A percentile compares a stretch with the other conserved stretches of the same genome.
Conservation (phyloP, 129 eudicot species). For the Lonicera japonica region DNA sequence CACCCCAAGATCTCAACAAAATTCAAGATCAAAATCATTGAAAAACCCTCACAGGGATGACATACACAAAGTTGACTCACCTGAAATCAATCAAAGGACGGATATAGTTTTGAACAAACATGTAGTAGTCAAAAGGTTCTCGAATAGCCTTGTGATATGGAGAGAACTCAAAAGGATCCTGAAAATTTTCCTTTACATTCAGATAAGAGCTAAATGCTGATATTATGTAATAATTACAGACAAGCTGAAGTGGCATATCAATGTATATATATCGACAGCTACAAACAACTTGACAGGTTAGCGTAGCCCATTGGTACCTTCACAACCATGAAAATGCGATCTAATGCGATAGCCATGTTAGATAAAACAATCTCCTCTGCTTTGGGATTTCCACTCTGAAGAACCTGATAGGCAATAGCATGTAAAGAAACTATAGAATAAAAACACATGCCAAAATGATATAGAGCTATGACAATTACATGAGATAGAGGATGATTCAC, state of each 20-base stretch:
- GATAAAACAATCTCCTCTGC: constrained; percentile 72
- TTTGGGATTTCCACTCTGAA: constrained; percentile 61
- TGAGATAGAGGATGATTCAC: background rate
- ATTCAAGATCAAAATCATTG: background rate
- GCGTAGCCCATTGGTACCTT: constrained; percentile 35
- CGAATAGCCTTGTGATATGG: constrained; percentile 85
- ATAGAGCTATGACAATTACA: background rate
- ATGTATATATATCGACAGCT: background rate
- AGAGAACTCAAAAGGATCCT: constrained; percentile 89
- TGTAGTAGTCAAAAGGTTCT: constrained; percentile 84
- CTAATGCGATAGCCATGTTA: constrained; percentile 80
- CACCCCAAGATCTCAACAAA: background rate
- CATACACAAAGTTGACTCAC: constrained; percentile 31
- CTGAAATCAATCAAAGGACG: constrained; percentile 83
- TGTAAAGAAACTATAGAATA: background rate
- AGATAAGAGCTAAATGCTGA: constrained; percentile 5
- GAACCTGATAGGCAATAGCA: constrained; percentile 43
- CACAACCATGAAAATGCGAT: constrained; percentile 75
- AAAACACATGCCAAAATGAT: constrained; percentile 4
- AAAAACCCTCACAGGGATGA: background rate
- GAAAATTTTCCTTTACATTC: constrained; percentile 27
- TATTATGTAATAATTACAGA: background rate
- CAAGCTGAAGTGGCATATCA: background rate
- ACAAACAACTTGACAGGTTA: background rate
- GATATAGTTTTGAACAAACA: constrained; percentile 80